Percentiles rank a stretch among this genome's conserved stretches.
phyloP scores from a whole-genome alignment of 192 early-diverging fungal genomes.

The Coemansia sp. region DNA sequence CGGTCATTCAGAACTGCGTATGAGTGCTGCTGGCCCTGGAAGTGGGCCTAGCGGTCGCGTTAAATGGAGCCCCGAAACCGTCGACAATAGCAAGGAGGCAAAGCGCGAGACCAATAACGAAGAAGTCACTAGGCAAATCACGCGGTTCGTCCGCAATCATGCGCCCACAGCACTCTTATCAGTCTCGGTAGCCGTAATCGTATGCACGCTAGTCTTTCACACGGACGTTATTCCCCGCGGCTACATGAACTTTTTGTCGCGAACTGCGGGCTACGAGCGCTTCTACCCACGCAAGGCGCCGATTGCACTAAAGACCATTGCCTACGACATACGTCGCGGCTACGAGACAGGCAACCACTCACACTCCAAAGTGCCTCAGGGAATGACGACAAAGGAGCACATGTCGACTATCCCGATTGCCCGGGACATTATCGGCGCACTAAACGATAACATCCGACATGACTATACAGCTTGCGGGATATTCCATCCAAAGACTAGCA shows the following conservation, averaged over 20 bases:
- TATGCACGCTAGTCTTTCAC: slow-evolving; percentile 59
- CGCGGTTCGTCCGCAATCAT: slow-evolving; percentile 16
- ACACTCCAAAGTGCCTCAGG: slow-evolving; percentile 38
- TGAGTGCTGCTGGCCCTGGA: slow-evolving; percentile 2
- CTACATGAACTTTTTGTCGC: slow-evolving; percentile 60
- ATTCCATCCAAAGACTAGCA: slow-evolving; percentile 61
- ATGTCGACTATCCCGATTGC: slow-evolving; percentile 59
- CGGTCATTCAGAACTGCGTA: neutral
- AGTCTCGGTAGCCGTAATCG: slow-evolving; percentile 32
- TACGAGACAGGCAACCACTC: neutral
- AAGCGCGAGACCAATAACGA: slow-evolving; percentile 1
- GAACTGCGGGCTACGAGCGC: slow-evolving; percentile 34
- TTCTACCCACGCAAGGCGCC: slow-evolving; percentile 22
- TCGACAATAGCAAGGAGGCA: slow-evolving; percentile 20
- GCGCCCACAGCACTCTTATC: slow-evolving; percentile 46
- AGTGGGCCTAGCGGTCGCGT: neutral
- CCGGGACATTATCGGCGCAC: slow-evolving; percentile 53
- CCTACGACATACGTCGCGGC: slow-evolving; percentile 8
- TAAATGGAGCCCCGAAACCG: slow-evolving; percentile 22
- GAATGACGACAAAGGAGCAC: slow-evolving; percentile 56
- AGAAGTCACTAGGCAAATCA: neutral
- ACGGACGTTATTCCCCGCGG: slow-evolving; percentile 60
- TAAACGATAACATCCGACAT: slow-evolving; percentile 54
- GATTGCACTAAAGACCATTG: slow-evolving; percentile 19
- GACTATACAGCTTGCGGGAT: slow-evolving; percentile 61